Evolutionary conservation across 2,329 filamentous ascomycete species (phyloP).

Genomic region (Aureobasidium sp.): DNA sequence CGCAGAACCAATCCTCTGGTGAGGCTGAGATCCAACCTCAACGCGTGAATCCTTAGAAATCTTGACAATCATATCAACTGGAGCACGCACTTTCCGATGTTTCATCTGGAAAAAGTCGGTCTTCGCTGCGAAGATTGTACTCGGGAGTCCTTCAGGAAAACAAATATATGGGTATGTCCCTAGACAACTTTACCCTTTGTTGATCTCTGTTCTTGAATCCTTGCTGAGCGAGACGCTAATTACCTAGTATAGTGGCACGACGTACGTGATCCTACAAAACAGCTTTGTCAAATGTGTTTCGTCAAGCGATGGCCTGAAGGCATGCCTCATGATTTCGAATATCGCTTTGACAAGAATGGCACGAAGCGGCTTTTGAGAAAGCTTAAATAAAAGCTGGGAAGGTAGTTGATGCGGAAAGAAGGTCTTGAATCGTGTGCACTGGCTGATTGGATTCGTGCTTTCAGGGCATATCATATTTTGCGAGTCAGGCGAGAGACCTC

Average conservation of each 20-base stretch:
- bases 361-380: background rate
- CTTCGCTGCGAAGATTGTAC: background rate
- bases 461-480: no score
- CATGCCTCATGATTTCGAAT: background rate
- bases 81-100: background rate
- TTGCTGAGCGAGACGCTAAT: background rate
- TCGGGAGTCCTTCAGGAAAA: background rate
- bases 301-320: background rate
- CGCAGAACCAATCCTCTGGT: background rate
- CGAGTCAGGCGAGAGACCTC: no score
- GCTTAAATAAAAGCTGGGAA: background rate
- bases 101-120: background rate
- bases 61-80: background rate
- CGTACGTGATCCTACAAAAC: background rate
- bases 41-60: background rate
- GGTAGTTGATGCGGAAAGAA: background rate
- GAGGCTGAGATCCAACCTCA: background rate
- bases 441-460: background rate
- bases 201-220: no score
- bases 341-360: background rate
- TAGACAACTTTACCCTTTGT: no score
- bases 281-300: background rate
- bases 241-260: background rate
- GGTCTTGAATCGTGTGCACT: background rate
- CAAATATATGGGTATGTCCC: background rate